Evolutionary conservation across 208 protist genomes (phyloP).

Genomic region (Crithidia brevicula): DNA sequence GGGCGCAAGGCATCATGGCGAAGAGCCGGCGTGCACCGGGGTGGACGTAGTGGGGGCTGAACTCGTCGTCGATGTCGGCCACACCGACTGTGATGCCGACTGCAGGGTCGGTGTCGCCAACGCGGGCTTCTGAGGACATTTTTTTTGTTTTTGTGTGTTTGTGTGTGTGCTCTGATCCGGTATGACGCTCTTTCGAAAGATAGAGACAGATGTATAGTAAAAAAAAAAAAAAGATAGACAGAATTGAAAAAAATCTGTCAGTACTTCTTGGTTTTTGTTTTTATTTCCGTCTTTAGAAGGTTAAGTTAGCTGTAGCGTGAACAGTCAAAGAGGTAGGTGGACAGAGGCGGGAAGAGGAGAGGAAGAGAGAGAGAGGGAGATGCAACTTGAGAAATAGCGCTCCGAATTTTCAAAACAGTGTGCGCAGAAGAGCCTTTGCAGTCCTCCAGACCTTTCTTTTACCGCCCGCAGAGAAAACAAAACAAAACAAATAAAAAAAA

Average conservation of each 20-base stretch:
- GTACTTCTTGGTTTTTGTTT: too few species aligned
- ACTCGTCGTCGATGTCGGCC: constrained; percentile 20
- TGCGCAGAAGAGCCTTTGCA: too few species aligned
- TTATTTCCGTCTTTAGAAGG: too few species aligned
- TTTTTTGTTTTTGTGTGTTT: background rate
- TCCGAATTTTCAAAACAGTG: too few species aligned
- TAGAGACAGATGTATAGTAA: too few species aligned
- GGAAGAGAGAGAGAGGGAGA: background rate
- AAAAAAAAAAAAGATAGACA: too few species aligned
- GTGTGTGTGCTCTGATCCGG: too few species aligned
- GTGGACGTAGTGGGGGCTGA: constrained; percentile 38
- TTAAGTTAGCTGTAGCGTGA: too few species aligned
- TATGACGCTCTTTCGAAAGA: too few species aligned
- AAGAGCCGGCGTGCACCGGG: constrained; percentile 43
- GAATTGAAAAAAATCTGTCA: too few species aligned
- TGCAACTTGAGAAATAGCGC: too few species aligned
- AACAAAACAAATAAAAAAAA: constrained; percentile 6
- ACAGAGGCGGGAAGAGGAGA: background rate
- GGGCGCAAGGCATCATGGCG: constrained; percentile 20
- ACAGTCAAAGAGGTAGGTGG: background rate
- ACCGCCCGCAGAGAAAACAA: background rate
- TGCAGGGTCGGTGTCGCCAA: background rate
- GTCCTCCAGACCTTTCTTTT: too few species aligned
- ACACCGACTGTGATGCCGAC: background rate
- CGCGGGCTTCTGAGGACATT: constrained; percentile 3